A percentile compares a stretch with the other conserved stretches of the same genome.
Conservation (phyloP, 139 green algal genomes). For the Chlamydomonas sp. region DNA sequence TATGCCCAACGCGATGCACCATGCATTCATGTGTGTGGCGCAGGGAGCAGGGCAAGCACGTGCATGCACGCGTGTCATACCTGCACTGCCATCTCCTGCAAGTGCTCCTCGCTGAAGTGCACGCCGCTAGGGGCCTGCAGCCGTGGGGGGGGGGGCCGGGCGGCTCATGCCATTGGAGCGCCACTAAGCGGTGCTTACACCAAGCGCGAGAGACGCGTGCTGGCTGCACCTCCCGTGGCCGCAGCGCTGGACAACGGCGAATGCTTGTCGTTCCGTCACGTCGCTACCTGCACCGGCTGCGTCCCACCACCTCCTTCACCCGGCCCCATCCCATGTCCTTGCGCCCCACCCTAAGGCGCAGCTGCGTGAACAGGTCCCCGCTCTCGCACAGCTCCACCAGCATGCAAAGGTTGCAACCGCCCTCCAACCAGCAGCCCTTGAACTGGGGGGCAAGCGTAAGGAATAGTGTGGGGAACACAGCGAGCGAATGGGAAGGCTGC, state of each 20-base stretch:
- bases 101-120: conserved; percentile 44
- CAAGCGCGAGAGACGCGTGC: too few relatives aligned
- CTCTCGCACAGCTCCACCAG: conserved; percentile 49
- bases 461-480: not conserved
- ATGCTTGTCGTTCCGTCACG: too few relatives aligned
- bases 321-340: too few relatives aligned
- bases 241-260: too few relatives aligned
- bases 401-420: conserved; percentile 41
- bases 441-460: not conserved
- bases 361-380: conserved; percentile 45
- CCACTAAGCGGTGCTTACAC: too few relatives aligned
- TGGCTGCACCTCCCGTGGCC: too few relatives aligned
- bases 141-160: not conserved
- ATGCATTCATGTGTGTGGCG: too few relatives aligned
- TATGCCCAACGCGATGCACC: too few relatives aligned
- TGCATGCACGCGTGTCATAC: not conserved
- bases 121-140: not conserved
- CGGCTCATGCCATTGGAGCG: too few relatives aligned
- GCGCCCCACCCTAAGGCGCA: conserved; percentile 18
- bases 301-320: too few relatives aligned
- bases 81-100: conserved; percentile 54
- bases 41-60: too few relatives aligned
- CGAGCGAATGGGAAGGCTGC: not conserved
- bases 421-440: conserved; percentile 41
- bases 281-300: too few relatives aligned